A percentile compares a stretch with the other conserved stretches of the same genome.
Evolutionary conservation across 2,329 filamentous ascomycete species (phyloP).

Genomic region (Gremmenia infestans): DNA sequence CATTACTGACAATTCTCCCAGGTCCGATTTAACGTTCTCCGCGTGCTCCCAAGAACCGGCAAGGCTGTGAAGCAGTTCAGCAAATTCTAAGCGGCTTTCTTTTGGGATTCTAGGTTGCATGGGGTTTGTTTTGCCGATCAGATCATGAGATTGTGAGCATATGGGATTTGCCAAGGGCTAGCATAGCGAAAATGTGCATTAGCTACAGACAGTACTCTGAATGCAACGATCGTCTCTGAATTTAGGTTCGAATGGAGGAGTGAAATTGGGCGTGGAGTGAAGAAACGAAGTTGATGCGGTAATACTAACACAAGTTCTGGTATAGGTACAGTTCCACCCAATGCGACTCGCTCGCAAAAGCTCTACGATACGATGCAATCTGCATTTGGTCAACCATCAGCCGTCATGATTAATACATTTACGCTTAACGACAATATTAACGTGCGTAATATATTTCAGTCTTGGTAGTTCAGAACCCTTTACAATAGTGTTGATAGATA

Average conservation of each 20-base stretch:
- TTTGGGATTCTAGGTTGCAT: slow-evolving; percentile 30
- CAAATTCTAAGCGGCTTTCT: slow-evolving; percentile 76
- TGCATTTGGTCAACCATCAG: too few species aligned
- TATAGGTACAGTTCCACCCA: too few species aligned
- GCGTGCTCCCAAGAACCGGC: slow-evolving; percentile 94
- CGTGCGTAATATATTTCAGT: too few species aligned
- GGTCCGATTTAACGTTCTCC: slow-evolving; percentile 99
- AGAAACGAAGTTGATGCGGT: too few species aligned
- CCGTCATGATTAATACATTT: too few species aligned
- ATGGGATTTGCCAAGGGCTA: slow-evolving; percentile 22
- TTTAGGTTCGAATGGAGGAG: not conserved
- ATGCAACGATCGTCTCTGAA: slow-evolving; percentile 27
- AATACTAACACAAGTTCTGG: too few species aligned
- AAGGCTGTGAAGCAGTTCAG: slow-evolving; percentile 96
- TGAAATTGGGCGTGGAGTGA: not conserved
- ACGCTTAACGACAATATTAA: too few species aligned
- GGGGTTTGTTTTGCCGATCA: slow-evolving; percentile 31
- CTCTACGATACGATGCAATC: too few species aligned
- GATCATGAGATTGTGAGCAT: slow-evolving; percentile 29
- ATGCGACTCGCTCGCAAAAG: too few species aligned
- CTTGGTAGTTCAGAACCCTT: too few species aligned
- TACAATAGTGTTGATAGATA: too few species aligned
- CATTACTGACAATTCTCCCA: slow-evolving; percentile 35
- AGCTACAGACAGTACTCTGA: slow-evolving; percentile 27
- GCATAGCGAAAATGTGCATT: slow-evolving; percentile 29